Evolutionary conservation across 2,329 filamentous ascomycete genomes (phyloP).

Genomic region (Sporothrix mexicana): DNA sequence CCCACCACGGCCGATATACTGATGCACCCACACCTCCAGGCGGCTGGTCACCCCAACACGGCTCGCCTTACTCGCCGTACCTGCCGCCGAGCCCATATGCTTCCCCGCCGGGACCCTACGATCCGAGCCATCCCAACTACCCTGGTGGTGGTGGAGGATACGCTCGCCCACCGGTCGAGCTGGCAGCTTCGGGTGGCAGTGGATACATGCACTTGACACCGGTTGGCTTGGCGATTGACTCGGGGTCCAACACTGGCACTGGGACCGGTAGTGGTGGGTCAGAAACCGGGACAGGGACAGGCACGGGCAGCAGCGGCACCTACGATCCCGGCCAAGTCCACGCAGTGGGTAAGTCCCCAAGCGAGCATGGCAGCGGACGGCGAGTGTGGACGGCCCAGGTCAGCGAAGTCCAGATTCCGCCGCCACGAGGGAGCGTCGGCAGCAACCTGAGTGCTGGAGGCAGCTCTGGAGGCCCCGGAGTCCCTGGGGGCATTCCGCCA

Average conservation of each 20-base stretch:
- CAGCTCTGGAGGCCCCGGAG: not conserved
- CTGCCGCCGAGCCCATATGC: conserved; percentile 25
- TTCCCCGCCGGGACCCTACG: not conserved
- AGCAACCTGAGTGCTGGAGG: not conserved
- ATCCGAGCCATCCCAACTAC: not conserved
- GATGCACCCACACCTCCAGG: conserved; percentile 12
- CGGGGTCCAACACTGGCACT: conserved; percentile 25
- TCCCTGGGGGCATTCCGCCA: not conserved
- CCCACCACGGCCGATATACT: conserved; percentile 28
- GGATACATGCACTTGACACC: conserved; percentile 27
- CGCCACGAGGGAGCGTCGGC: conserved; percentile 22
- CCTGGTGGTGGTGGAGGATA: not conserved
- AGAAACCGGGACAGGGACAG: conserved; percentile 23
- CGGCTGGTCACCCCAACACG: conserved; percentile 31
- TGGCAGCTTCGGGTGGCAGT: conserved; percentile 29
- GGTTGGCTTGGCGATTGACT: conserved; percentile 1
- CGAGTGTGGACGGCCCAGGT: conserved; percentile 46
- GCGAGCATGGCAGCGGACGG: conserved; percentile 18
- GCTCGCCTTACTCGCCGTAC: conserved; percentile 28
- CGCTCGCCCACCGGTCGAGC: conserved; percentile 3
- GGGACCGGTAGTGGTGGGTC: conserved; percentile 10
- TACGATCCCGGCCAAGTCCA: conserved; percentile 20
- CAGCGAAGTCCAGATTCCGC: conserved; percentile 42
- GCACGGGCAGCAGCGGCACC: conserved; percentile 30
- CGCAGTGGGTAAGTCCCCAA: conserved; percentile 39